Base-by-base conservation (phyloP, 352 stramenopile genomes). In the Thalassiosira delicatula region DNA sequence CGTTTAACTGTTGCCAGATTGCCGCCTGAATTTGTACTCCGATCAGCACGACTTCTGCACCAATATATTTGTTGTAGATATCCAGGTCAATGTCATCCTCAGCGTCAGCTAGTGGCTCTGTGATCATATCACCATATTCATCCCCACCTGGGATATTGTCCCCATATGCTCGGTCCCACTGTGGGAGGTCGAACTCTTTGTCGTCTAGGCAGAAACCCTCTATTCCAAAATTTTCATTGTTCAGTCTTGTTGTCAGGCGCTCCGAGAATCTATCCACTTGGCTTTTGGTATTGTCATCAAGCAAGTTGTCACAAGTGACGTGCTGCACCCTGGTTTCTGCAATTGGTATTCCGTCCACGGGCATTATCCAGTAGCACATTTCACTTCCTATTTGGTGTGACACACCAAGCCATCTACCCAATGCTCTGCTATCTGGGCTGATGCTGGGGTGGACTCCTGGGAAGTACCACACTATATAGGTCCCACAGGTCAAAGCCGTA, bases 401-500 rank as follows among this genome's bases (percentile, higher is more conserved):
- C 2, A 80, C 57, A 7, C 70, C 70, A n/a, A 72, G 1, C 53
- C 53, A 80, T 14, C 56, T 2, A 0, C 30, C 69, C 5, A 85
- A 32, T 33, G 44, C 9, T 32, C 70, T 11, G 4, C n/a, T 78
- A 7, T 46, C 17, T 25, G 1, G 74, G 0, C 57, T 17, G 40
- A 1, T 69, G 35, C 33, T 84, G 65, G 27, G 21, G 11, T 2
- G 7, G 9, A 1, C 0, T 9, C 8, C 29, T 66, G n/a, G n/a
- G n/a, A n/a, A n/a, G 27, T 86, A 88, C 70, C 76, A 87, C 0
- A 88, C 81, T n/a, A n/a, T n/a, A n/a, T 3, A 75, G 37, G 29
- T 90, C 77, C 21, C 76, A 90, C 40, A 86, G 88, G 12, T 76
- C 49, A 57, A 90, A 90, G n/a, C 86, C 73, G 21, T 72, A 21